These are phyloP conservation scores for Trichoderma sp. DNA, from an alignment of 2,329 filamentous ascomycete genomes.

Conservation along the genomic window DNA sequence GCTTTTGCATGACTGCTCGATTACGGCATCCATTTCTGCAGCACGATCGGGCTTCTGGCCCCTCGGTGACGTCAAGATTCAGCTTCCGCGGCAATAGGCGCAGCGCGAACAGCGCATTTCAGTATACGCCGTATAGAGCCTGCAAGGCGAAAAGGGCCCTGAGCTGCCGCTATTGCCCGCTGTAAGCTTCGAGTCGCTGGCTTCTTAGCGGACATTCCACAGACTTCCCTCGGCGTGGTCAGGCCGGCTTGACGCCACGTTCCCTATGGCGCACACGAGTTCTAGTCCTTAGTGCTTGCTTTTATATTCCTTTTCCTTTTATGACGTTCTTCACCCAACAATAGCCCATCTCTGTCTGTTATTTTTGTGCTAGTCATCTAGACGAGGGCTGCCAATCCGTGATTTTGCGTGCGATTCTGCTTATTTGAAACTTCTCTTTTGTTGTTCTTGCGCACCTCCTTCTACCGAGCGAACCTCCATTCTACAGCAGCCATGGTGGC, in stretches of 20 bases:
- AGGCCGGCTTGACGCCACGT: not conserved
- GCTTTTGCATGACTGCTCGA: not conserved
- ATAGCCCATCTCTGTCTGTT: not conserved
- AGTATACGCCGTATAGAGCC: too few relatives aligned
- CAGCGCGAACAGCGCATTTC: not conserved
- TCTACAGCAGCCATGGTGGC: constrained; percentile 33
- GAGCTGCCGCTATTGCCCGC: not conserved
- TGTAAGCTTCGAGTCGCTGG: not conserved
- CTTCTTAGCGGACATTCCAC: constrained; percentile 5
- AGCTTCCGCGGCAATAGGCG: not conserved
- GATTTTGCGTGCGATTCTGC: not conserved
- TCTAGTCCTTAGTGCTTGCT: not conserved
- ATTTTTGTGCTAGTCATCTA: not conserved
- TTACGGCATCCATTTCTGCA: not conserved
- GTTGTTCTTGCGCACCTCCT: not conserved
- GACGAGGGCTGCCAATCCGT: not conserved
- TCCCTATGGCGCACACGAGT: not conserved
- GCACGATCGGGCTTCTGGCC: not conserved
- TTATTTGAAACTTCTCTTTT: not conserved
- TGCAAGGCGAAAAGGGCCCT: not conserved
- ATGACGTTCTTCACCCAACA: not conserved
- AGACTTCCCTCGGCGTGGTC: constrained; percentile 7
- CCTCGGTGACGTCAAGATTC: constrained; percentile 19
- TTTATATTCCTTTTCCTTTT: not conserved
- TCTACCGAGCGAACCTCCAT: not conserved